Conservation (phyloP, 176 grass and related monocot genomes). For the Aegilops sharonensis region DNA sequence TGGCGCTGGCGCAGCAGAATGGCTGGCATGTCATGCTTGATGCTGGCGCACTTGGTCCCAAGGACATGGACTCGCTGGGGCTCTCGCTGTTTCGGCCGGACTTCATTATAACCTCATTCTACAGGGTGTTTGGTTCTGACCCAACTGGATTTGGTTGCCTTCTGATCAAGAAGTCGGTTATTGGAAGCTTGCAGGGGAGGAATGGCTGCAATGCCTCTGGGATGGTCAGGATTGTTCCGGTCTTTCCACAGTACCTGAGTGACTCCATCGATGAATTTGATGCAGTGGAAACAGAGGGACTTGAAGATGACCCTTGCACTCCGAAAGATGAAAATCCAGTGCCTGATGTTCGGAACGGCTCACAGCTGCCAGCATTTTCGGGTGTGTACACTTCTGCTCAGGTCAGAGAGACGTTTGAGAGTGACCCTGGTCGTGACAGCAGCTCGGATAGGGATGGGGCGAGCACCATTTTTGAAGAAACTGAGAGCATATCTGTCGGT, state of each 20-base stretch:
- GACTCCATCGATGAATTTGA: slow-evolving; percentile 89
- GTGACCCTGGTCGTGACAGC: slow-evolving; percentile 78
- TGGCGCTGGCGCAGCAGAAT: slow-evolving; percentile 98
- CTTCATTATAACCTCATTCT: slow-evolving; percentile 99
- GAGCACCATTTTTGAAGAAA: slow-evolving; percentile 96
- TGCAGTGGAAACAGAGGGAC: slow-evolving; percentile 59
- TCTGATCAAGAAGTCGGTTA: slow-evolving; percentile 97
- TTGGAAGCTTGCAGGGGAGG: slow-evolving; percentile 85
- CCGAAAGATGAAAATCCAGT: slow-evolving; percentile 53
- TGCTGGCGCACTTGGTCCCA: slow-evolving; percentile 90
- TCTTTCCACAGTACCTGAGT: slow-evolving; percentile 95
- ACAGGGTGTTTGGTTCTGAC: slow-evolving; percentile 85
- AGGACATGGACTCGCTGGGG: slow-evolving; percentile 98
- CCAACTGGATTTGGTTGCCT: slow-evolving; percentile 98
- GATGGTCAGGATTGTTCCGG: slow-evolving; percentile 91
- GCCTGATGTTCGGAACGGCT: slow-evolving; percentile 43
- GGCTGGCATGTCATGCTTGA: slow-evolving; percentile 99
- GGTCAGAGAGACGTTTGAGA: slow-evolving; percentile 90
- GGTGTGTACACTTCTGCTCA: slow-evolving; percentile 94
- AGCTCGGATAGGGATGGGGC: slow-evolving; percentile 89
- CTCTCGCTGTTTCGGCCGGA: slow-evolving; percentile 89
- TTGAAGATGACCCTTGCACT: slow-evolving; percentile 59
- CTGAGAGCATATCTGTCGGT: slow-evolving; percentile 81
- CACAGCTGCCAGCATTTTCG: slow-evolving; percentile 87
- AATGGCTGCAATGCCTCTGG: slow-evolving; percentile 86